Base-by-base conservation (phyloP, 257 asterid species). In the Forsythia suspensa region DNA sequence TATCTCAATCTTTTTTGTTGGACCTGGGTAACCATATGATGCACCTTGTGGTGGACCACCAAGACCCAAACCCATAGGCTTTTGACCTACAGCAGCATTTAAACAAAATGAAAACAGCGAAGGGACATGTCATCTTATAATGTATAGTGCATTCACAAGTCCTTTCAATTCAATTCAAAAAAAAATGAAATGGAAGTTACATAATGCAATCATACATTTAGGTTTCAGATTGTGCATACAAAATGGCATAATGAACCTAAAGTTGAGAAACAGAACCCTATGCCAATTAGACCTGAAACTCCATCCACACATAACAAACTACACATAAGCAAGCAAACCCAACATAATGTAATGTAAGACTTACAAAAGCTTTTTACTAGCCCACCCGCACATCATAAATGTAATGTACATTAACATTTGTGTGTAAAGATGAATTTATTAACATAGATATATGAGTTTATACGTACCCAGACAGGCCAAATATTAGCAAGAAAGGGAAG, bases 1-100 rank as follows among this genome's bases (percentile, higher is more conserved):
- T 79, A 94, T 85, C 83, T 94, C 97, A 66, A 94, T 89, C 84
- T 80, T 92, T 84, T 89, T 90, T 84, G 69, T 86, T 21, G 86
- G 88, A 77, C 92, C 93, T 20, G 93, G 84, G 73, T 88, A 87
- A 48, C 96, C 94, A 76, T 86, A 91, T 4, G 93, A 86, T 24
- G 86, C 89, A 78, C 81, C 77, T 70, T 83, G 88, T 41, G 88
- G 80, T 2, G 87, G 85, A 66, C 79, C 87, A 16, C 87, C 41
- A 29, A 81, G 78, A 70, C 89, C 88, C 59, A 80, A 76, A 74
- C 85, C 91, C 8, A 61, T 42, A 79, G 85, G 84, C 80, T 81
- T 88, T 57, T 85, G 86, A 74, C 87, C 75, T 38, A 20, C 37
- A 81, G 81, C 92, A 87, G 83, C 81, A 79, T 66, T 67, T 70